phyloP scores from a whole-genome alignment of 2,329 filamentous ascomycete genomes.

The Penicillium psychrosexuale region DNA sequence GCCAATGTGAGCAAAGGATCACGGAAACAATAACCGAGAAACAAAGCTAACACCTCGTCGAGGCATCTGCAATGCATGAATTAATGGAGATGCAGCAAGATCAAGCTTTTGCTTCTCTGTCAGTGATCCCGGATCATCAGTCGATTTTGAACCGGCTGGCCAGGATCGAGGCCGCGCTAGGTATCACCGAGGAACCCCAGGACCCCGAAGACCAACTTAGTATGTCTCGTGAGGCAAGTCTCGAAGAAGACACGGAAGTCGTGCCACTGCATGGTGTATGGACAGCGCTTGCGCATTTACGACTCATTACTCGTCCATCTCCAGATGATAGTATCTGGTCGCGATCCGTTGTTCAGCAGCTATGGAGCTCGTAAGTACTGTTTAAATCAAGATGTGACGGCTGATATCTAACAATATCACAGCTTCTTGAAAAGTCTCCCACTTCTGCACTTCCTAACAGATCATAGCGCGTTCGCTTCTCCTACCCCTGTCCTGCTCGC shows the following conservation, averaged over 20 bases:
- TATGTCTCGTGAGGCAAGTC: conserved; percentile 7
- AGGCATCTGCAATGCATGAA: conserved; percentile 28
- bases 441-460: conserved; percentile 29
- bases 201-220: conserved; percentile 4
- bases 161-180: conserved; percentile 25
- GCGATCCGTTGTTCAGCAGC: conserved; percentile 20
- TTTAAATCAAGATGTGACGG: not conserved
- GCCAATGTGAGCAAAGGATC: conserved; percentile 23
- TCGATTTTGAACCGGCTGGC: conserved; percentile 25
- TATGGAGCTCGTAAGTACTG: conserved; percentile 28
- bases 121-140: conserved; percentile 14
- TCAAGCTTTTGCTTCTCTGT: conserved; percentile 1
- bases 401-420: not conserved
- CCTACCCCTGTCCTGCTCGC: conserved; percentile 29
- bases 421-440: conserved; percentile 30
- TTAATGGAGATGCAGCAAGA: conserved; percentile 12
- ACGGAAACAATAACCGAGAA: not conserved
- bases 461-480: conserved; percentile 23
- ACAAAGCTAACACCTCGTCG: not conserved
- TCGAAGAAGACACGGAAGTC: conserved; percentile 13
- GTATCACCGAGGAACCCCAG: conserved; percentile 15
- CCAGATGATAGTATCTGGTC: conserved; percentile 25
- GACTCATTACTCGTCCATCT: conserved; percentile 20
- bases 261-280: conserved; percentile 19
- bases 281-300: conserved; percentile 24